These are phyloP conservation scores for Paraglomus occultum DNA, from an alignment of 192 early-diverging fungal species.

Conservation along the genomic window DNA sequence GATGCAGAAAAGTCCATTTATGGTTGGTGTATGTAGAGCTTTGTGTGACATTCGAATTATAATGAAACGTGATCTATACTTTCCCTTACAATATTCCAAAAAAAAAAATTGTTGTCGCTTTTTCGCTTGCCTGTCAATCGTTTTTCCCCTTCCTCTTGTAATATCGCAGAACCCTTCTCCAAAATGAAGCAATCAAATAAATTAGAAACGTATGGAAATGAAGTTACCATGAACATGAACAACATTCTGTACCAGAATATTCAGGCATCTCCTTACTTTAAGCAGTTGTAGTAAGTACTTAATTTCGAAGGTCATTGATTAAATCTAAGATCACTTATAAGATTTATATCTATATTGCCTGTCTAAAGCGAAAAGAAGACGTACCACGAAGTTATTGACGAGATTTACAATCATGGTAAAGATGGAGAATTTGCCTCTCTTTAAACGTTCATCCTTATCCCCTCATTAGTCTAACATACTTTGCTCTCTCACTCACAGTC, in stretches of 20 bases:
- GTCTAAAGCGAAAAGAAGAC: slow-evolving; percentile 64
- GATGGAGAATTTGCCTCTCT: neutral
- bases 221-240: slow-evolving; percentile 81
- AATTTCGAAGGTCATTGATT: neutral
- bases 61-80: too few species aligned
- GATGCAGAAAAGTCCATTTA: too few species aligned
- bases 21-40: too few species aligned
- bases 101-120: too few species aligned
- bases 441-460: too few species aligned
- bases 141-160: too few species aligned
- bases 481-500: slow-evolving; percentile 33
- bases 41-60: too few species aligned
- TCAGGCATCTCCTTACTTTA: slow-evolving; percentile 72
- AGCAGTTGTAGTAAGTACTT: slow-evolving; percentile 61
- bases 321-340: neutral
- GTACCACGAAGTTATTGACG: slow-evolving; percentile 75
- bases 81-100: too few species aligned
- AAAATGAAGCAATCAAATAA: slow-evolving; percentile 39
- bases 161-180: neutral
- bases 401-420: slow-evolving; percentile 67
- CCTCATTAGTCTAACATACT: neutral
- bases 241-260: slow-evolving; percentile 70
- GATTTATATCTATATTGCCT: slow-evolving; percentile 1
- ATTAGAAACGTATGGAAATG: slow-evolving; percentile 72
- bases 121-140: too few species aligned